Conservation (phyloP, 2,329 filamentous ascomycete genomes). For the Dothistroma pini region DNA sequence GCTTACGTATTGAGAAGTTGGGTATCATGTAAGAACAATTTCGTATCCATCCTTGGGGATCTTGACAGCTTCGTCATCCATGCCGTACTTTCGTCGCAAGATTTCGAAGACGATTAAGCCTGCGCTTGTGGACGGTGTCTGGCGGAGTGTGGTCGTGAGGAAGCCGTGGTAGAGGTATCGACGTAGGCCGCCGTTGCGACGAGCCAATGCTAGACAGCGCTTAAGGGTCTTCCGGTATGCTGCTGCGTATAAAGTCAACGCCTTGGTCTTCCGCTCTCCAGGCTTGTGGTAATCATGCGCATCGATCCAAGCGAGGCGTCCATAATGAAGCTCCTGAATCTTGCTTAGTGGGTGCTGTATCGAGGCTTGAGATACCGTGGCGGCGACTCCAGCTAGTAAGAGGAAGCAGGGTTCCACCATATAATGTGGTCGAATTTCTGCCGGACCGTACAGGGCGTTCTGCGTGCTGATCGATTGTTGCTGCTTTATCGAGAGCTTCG, state of each 20-base stretch:
- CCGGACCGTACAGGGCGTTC: constrained; percentile 27
- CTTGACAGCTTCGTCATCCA: constrained; percentile 57
- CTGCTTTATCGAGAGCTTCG: constrained; percentile 34
- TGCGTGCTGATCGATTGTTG: constrained; percentile 32
- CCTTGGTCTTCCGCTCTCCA: constrained; percentile 43
- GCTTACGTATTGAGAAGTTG: constrained; percentile 1
- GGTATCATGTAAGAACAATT: constrained; percentile 56
- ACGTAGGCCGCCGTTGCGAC: constrained; percentile 54
- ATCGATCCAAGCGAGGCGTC: constrained; percentile 68
- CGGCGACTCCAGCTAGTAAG: constrained; percentile 63
- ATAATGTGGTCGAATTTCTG: constrained; percentile 68
- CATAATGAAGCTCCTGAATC: constrained; percentile 69
- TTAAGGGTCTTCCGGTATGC: constrained; percentile 67
- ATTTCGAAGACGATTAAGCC: constrained; percentile 77
- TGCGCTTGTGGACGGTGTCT: constrained; percentile 73
- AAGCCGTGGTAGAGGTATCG: constrained; percentile 69
- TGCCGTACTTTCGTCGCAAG: constrained; percentile 67
- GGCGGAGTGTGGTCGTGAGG: constrained; percentile 66
- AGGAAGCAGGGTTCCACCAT: constrained; percentile 70
- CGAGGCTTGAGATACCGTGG: constrained; percentile 64
- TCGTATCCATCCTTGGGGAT: constrained; percentile 69
- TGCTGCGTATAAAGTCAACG: constrained; percentile 63
- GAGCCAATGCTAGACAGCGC: constrained; percentile 58
- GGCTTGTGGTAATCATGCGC: constrained; percentile 45
- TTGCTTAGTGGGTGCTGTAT: constrained; percentile 68